Conservation (phyloP, 1,139 yeast species). For the Magnusiomyces magnusii region DNA sequence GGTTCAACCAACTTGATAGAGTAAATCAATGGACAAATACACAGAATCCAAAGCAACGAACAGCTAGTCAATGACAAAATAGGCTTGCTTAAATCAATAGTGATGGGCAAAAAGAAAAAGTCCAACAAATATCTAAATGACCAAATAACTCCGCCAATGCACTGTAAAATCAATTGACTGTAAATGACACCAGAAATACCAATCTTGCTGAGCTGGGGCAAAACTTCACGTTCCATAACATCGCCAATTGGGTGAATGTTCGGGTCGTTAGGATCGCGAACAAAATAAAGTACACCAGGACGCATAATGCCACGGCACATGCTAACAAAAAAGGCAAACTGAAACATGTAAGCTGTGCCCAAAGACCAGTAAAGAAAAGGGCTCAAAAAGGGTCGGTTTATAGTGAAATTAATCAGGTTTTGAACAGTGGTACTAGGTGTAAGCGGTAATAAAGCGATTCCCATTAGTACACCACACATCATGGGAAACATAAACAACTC, state of each 20-base stretch:
- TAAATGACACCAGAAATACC: slow-evolving; percentile 71
- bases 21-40: slow-evolving; percentile 8
- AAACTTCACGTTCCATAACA: slow-evolving; percentile 69
- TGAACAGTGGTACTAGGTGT: slow-evolving; percentile 21
- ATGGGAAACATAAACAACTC: slow-evolving; percentile 82
- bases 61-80: not conserved
- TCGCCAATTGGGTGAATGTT: slow-evolving; percentile 84
- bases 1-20: slow-evolving; percentile 30
- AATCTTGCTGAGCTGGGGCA: slow-evolving; percentile 66
- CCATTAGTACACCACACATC: slow-evolving; percentile 74
- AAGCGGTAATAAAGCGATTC: slow-evolving; percentile 46
- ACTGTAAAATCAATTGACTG: slow-evolving; percentile 59
- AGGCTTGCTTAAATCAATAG: slow-evolving; percentile 14
- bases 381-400: slow-evolving; percentile 24
- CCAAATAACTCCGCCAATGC: slow-evolving; percentile 65
- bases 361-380: slow-evolving; percentile 51
- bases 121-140: slow-evolving; percentile 39
- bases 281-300: slow-evolving; percentile 83
- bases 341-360: slow-evolving; percentile 84
- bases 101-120: slow-evolving; percentile 28
- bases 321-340: slow-evolving; percentile 79
- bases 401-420: slow-evolving; percentile 17
- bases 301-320: slow-evolving; percentile 75
- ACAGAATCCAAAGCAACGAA: slow-evolving; percentile 13
- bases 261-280: slow-evolving; percentile 92